Percentiles rank a stretch among this genome's conserved stretches.
Conservation (phyloP, 306 rosid species). For the Mimosa pudica region DNA sequence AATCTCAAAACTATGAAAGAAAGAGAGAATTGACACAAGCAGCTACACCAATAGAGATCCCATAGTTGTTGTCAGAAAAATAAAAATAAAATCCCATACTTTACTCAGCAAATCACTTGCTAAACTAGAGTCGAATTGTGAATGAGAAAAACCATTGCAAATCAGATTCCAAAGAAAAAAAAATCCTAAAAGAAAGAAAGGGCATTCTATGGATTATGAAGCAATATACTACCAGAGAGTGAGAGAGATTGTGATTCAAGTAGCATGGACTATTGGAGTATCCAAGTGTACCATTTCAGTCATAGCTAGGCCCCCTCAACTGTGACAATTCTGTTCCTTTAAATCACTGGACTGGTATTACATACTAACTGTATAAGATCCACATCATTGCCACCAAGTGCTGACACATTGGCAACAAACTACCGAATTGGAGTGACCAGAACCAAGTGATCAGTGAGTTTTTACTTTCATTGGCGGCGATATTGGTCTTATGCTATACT, state of each 20-base stretch:
- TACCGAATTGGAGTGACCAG: background rate
- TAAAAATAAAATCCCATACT: background rate
- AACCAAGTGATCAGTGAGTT: background rate
- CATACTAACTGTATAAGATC: background rate
- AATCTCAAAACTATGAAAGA: background rate
- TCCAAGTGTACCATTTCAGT: background rate
- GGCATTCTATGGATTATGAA: background rate
- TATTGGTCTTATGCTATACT: background rate
- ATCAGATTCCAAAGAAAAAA: background rate
- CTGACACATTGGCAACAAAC: background rate
- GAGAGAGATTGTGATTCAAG: background rate
- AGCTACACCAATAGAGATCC: background rate
- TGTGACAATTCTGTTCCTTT: background rate
- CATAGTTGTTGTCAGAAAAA: background rate
- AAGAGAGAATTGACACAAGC: background rate
- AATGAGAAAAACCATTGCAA: background rate
- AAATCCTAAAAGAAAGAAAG: background rate
- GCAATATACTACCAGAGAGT: background rate
- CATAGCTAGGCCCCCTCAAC: background rate
- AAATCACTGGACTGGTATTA: background rate
- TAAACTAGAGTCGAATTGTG: background rate
- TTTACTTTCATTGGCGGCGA: background rate
- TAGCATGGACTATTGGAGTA: background rate
- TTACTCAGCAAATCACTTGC: background rate
- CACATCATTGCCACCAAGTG: background rate